Base-by-base conservation (phyloP, 2,329 filamentous ascomycete genomes). In the Exophiala sideris region DNA sequence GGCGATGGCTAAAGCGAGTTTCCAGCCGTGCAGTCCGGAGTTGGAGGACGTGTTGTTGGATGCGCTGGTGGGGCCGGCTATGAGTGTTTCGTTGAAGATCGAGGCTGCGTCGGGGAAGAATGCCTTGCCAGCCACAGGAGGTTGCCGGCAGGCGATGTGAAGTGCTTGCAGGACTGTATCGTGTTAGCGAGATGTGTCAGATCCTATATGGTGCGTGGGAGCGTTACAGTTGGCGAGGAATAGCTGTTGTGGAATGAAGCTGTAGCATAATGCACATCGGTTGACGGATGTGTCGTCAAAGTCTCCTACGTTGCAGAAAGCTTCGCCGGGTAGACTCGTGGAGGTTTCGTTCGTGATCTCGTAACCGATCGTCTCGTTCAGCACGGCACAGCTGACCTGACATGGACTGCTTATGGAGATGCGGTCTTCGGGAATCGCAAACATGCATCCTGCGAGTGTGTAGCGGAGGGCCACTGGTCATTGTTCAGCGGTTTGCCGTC, bases 141-240 rank as follows among this genome's bases (percentile, higher is more conserved):
- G 65, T 57, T 71, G 73, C 47, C 73, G 68, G 59, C 74, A 77
- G 49, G 73, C 71, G 55, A 76, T 73, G 20, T 74, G 72, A 38
- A 76, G 64, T 16, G 73, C 67, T 67, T 77, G 73, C 34, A 77
- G 61, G 60, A 75, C 74, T 76, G 20, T 33, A 20, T 33, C 16
- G 45, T 11, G 16, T 42, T 18, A 33, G 40, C 18, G 14, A 29
- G 9, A 35, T n/a, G 14, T 8, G 39, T 14, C 36, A 20, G 33
- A 18, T 38, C 7, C 9, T 44, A n/a, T 18, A 21, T 10, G 5
- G 16, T 34, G 21, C 21, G 16, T 36, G 14, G 44, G 36, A 50
- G 35, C 67, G 72, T 9, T 64, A 76, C 74, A 76, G 56, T 77
- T 77, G 14, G 69, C 69, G 45, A 76, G 58, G 44, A 69, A 73